Base-by-base conservation (phyloP, 1,284 basidiomycete species). In the Mycena citricolor region DNA sequence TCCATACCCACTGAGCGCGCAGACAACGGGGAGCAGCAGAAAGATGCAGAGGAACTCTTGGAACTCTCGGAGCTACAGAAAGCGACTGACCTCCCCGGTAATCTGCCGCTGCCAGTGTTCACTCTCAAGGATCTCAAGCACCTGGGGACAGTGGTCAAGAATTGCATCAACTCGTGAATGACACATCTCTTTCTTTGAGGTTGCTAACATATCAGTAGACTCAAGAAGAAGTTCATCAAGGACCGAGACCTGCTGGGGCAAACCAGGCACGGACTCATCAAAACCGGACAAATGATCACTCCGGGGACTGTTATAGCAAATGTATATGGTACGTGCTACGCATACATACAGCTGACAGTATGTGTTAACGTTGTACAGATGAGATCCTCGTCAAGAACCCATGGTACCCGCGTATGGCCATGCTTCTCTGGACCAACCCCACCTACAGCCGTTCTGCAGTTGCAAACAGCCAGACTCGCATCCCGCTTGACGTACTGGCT, bases 341-440 rank as follows among this genome's bases (percentile, higher is more conserved):
- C n/a, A n/a, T n/a, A 4, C 26, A 8, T 23, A 8, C 24, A 34
- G 20, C 3, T 40, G 4, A 16, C 34, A 34, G 28, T 20, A 16
- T 4, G 22, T 12, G 14, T 19, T 2, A 32, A n/a, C 19, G 4
- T 23, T 30, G 38, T 23, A 21, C 25, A 53, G 54, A 57, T n/a
- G 21, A 25, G n/a, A 51, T 55, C 24, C 13, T 38, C 16, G 21
- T 22, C 13, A 48, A 54, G 22, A 57, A 55, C 29, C 47, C 40
- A 24, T 55, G 49, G 56, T 59, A 56, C 32, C 46, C 44, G 44
- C 48, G 38, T n/a, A 39, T 59, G 36, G 20, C 55, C 23, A 12
- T 2, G 19, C 46, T 56, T 8, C 38, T 59, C 34, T 28, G 39
- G 4, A 42, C 28, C 4, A 57, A 49, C 35, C 56, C 55, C 21